Evolutionary conservation across 1,139 yeast species (phyloP).

Genomic region (Sugiyamaella pinicola): DNA sequence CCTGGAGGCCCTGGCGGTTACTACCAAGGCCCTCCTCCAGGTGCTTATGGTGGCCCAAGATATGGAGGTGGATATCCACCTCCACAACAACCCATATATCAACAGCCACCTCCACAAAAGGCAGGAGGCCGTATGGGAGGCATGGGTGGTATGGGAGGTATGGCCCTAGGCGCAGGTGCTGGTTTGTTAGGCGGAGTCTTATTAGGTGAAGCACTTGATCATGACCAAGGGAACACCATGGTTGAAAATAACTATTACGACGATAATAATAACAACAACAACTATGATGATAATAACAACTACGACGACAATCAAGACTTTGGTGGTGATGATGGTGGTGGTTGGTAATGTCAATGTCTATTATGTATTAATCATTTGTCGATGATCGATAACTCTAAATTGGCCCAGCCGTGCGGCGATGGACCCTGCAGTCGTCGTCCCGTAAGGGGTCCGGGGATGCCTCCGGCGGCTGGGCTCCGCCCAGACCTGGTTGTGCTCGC

Average conservation of each 20-base stretch:
- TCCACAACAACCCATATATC: slow-evolving; percentile 38
- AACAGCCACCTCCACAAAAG: slow-evolving; percentile 36
- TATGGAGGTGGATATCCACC: slow-evolving; percentile 36
- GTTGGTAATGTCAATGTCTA: slow-evolving; percentile 5
- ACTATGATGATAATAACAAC: slow-evolving; percentile 26
- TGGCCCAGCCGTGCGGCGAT: no score
- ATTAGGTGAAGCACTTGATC: slow-evolving; percentile 50
- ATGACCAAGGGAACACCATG: slow-evolving; percentile 27
- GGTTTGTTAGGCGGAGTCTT: slow-evolving; percentile 78
- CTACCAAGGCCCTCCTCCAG: slow-evolving; percentile 32
- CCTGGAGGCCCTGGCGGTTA: slow-evolving; percentile 11
- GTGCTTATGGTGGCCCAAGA: slow-evolving; percentile 29
- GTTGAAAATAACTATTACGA: slow-evolving; percentile 40
- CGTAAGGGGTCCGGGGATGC: no score
- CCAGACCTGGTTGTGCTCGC: no score
- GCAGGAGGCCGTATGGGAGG: slow-evolving; percentile 42
- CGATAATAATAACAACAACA: slow-evolving; percentile 25
- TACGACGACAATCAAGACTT: slow-evolving; percentile 18
- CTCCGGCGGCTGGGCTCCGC: no score
- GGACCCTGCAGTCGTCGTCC: no score
- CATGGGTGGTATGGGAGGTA: slow-evolving; percentile 52
- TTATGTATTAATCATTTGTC: background rate
- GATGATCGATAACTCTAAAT: background rate
- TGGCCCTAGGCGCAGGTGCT: slow-evolving; percentile 77
- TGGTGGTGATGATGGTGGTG: slow-evolving; percentile 21